A percentile compares a stretch with the other conserved stretches of the same genome.
Conservation (phyloP, 1,284 basidiomycete species). For the Crucibulum cyathiforme region DNA sequence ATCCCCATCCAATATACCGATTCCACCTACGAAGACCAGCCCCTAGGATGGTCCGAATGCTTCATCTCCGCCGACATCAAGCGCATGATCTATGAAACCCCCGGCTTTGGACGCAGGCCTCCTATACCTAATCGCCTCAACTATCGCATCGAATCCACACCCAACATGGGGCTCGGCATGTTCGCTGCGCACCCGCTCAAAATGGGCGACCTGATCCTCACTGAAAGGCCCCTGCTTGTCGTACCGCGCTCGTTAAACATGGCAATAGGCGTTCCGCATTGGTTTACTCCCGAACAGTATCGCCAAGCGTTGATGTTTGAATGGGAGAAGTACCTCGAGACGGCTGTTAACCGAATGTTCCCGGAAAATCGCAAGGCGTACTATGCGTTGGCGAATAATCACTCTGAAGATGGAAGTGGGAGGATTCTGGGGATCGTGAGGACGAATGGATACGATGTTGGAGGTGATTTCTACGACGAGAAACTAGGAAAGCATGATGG, state of each 20-base stretch:
- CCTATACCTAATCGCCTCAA: not conserved
- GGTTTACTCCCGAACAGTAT: not conserved
- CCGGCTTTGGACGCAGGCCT: not conserved
- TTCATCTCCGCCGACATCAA: not conserved
- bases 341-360: constrained; percentile 21
- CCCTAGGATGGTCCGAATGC: not conserved
- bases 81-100: not conserved
- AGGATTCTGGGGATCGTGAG: constrained; percentile 23
- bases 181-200: constrained; percentile 32
- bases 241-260: not conserved
- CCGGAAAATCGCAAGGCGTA: constrained; percentile 20
- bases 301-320: not conserved
- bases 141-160: not conserved
- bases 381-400: constrained; percentile 27
- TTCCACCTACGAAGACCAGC: not conserved
- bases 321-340: not conserved
- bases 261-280: not conserved
- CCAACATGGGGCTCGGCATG: constrained; percentile 25
- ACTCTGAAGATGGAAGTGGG: constrained; percentile 24
- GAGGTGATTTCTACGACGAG: constrained; percentile 3
- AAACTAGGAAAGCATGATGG: not conserved
- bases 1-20: not conserved
- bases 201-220: constrained; percentile 37
- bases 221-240: constrained; percentile 38
- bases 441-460: constrained; percentile 24